Evolutionary conservation across 805 yeast species (phyloP), one percentile per base, ranked within the genome.

Genomic region (Pichia occidentalis): DNA sequence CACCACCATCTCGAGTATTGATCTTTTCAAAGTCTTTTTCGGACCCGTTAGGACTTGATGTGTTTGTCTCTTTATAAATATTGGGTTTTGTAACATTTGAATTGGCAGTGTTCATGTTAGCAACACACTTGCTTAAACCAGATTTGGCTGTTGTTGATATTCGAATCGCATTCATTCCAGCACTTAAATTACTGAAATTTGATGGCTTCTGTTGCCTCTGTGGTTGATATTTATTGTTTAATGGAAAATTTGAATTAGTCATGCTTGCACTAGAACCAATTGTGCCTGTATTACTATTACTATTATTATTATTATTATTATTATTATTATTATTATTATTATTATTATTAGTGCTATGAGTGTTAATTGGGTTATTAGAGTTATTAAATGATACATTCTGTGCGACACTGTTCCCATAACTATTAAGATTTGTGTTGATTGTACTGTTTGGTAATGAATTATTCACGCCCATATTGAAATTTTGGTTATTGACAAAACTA

Each of bases 111-210:
- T 31, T 31, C 17, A 23, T 14, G 20, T 36, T 41, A 4, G 17
- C 39, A 13, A 37, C 34, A 22, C 40, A 40, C 24, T 34, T 37
- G 17, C 37, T 40, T 13, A 36, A 29, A 16, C 39, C 38, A 26
- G 39, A 40, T 21, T 32, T 24, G 2, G 29, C 26, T 28, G n/a
- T 36, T 2, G 32, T 31, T n/a, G 39, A 36, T 18, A 32, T 34
- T n/a, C 46, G 17, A 14, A 45, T 42, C 7, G 51, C 51, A 29
- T 45, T 39, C 13, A 48, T 44, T 7, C 51, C 51, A 2, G 44
- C 45, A 33, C 48, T 36, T 28, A 48, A 36, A 29, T 45, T 49
- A 32, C 48, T 43, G 28, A 47, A 49, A 29, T 42, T 42, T 5
- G 47, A 36, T 9, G 34, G 36, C 17, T 32, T 32, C 18, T 32